A percentile compares a stretch with the other conserved stretches of the same genome.
Conservation (phyloP, 306 rosid species). For the Inga laurina region DNA sequence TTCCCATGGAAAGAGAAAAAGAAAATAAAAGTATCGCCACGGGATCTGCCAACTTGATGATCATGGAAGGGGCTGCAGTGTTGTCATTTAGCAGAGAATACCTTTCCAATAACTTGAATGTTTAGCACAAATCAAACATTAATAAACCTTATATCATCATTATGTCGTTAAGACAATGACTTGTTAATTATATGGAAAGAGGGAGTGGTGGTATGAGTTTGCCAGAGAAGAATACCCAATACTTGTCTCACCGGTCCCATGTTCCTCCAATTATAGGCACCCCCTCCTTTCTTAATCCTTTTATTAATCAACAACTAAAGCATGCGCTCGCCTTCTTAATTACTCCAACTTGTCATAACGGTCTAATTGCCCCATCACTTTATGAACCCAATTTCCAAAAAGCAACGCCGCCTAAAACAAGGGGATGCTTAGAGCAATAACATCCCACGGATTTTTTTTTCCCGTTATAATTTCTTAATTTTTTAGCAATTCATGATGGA, state of each 20-base stretch:
- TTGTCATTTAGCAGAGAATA: not conserved
- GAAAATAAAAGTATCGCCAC: not conserved
- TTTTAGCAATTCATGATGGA: not conserved
- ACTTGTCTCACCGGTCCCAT: not conserved
- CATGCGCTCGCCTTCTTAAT: not conserved
- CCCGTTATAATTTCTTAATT: no score
- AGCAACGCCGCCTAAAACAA: not conserved
- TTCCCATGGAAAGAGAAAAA: not conserved
- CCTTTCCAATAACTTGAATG: not conserved
- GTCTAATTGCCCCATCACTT: not conserved
- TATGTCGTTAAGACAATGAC: not conserved
- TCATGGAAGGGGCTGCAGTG: not conserved
- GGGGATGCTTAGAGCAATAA: not conserved
- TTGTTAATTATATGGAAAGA: not conserved
- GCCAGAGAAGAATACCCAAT: constrained; percentile 22
- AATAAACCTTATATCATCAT: not conserved
- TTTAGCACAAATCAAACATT: not conserved
- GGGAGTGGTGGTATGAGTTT: not conserved
- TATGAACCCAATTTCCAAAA: not conserved
- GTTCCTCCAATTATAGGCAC: not conserved
- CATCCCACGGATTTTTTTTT: no score
- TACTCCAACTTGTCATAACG: not conserved
- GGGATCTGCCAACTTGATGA: not conserved
- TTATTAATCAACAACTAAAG: not conserved
- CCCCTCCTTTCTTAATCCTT: not conserved